phyloP scores from a whole-genome alignment of 371 early-diverging fungal genomes.

The Apophysomyces sp. region DNA sequence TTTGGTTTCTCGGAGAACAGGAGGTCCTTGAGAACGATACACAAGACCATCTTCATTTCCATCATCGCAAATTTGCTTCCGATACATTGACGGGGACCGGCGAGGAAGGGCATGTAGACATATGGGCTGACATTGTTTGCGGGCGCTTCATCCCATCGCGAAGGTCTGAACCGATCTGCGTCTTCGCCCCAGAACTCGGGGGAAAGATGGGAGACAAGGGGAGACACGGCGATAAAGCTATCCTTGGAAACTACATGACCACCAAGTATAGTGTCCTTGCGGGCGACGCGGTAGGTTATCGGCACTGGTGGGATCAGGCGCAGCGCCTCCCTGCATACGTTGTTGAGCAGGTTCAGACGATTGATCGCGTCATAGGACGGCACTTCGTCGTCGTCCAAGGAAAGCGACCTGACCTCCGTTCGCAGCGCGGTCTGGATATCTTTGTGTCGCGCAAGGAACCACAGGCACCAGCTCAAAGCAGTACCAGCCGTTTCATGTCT shows the following conservation, averaged over 20 bases:
- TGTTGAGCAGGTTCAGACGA: slow-evolving; percentile 28
- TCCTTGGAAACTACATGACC: slow-evolving; percentile 54
- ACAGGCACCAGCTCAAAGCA: slow-evolving; percentile 51
- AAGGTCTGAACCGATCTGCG: slow-evolving; percentile 60
- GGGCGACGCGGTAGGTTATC: slow-evolving; percentile 40
- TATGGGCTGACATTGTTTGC: slow-evolving; percentile 33
- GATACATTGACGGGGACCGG: slow-evolving; percentile 36
- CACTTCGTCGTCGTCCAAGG: slow-evolving; percentile 13
- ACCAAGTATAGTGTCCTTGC: slow-evolving; percentile 34
- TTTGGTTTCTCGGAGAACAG: slow-evolving; percentile 23
- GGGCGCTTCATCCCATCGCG: slow-evolving; percentile 52
- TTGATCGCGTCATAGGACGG: slow-evolving; percentile 35
- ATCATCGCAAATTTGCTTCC: slow-evolving; percentile 24
- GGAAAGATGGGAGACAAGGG: slow-evolving; percentile 44
- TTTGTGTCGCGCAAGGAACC: slow-evolving; percentile 44
- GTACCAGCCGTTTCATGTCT: slow-evolving; percentile 57
- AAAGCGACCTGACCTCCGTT: slow-evolving; percentile 30
- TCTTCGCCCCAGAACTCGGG: slow-evolving; percentile 66
- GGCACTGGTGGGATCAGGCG: slow-evolving; percentile 54
- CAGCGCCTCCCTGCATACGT: slow-evolving; percentile 43
- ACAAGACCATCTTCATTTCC: slow-evolving; percentile 25
- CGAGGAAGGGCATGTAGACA: slow-evolving; percentile 61
- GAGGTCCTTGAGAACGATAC: slow-evolving; percentile 15
- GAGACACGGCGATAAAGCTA: slow-evolving; percentile 40
- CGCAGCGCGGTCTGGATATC: slow-evolving; percentile 41